These are phyloP conservation scores for Macrotyloma uniflorum DNA, from an alignment of 306 rosid species.

Conservation along the genomic window DNA sequence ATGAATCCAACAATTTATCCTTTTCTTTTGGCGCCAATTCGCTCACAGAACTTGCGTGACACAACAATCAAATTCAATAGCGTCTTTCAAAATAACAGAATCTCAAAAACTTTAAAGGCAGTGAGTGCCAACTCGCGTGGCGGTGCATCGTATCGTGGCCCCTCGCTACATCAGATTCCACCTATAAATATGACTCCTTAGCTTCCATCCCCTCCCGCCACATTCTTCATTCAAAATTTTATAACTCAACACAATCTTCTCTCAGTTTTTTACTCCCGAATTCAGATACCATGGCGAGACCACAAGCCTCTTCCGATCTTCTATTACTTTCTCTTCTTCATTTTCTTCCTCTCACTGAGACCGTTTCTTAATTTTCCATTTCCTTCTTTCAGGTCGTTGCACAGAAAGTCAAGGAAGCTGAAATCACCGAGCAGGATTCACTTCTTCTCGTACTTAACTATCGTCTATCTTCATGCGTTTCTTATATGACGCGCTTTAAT, in stretches of 20 bases:
- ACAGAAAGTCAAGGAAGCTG: slow-evolving; percentile 85
- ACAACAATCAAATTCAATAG: neutral
- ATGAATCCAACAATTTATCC: neutral
- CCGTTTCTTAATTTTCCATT: slow-evolving; percentile 9
- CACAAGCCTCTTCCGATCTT: neutral
- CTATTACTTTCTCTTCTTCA: slow-evolving; percentile 8
- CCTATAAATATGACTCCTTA: slow-evolving; percentile 35
- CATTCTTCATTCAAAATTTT: slow-evolving; percentile 28
- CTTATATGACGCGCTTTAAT: slow-evolving; percentile 3
- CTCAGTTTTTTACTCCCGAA: slow-evolving; percentile 24
- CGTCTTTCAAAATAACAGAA: neutral
- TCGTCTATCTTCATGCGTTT: slow-evolving; percentile 34
- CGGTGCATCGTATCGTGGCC: neutral
- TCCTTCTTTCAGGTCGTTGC: slow-evolving; percentile 72
- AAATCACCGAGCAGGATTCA: slow-evolving; percentile 93
- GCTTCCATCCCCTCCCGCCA: slow-evolving; percentile 22
- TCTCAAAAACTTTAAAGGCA: slow-evolving; percentile 4
- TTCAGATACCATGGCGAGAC: slow-evolving; percentile 61
- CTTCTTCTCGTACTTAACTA: slow-evolving; percentile 79
- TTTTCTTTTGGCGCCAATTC: slow-evolving; percentile 35
- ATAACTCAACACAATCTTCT: neutral
- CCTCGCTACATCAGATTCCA: neutral
- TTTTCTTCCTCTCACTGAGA: slow-evolving; percentile 26
- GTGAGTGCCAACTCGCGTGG: neutral
- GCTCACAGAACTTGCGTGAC: slow-evolving; percentile 40